Percentiles rank a stretch among this genome's conserved stretches.
Conservation (phyloP, 2,329 filamentous ascomycete genomes). For the Sphaceloma murrayae region DNA sequence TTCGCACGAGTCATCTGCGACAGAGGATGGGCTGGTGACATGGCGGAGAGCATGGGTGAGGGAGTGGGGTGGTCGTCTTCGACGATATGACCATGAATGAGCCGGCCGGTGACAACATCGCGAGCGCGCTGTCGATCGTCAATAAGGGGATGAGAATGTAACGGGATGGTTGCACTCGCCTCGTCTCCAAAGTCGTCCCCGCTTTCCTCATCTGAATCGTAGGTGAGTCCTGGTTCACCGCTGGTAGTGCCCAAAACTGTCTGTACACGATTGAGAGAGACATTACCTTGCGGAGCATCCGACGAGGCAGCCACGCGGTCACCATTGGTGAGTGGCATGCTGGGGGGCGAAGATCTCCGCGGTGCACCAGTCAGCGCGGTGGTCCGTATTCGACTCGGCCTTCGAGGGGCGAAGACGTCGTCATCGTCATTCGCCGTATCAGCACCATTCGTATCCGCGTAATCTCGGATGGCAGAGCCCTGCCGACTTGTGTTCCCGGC, state of each 20-base stretch:
- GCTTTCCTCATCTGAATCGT: constrained; percentile 29
- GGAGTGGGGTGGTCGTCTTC: constrained; percentile 68
- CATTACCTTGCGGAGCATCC: constrained; percentile 21
- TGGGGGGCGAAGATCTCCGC: background rate
- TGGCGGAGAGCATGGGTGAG: constrained; percentile 58
- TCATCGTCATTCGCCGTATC: constrained; percentile 30
- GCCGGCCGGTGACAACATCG: constrained; percentile 82
- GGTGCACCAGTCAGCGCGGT: background rate
- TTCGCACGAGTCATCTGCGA: constrained; percentile 33
- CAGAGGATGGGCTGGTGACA: constrained; percentile 50
- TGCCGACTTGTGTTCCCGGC: too few species aligned
- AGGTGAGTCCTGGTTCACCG: constrained; percentile 16
- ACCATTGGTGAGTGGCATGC: background rate
- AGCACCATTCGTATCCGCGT: constrained; percentile 31
- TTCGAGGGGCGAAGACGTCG: constrained; percentile 19
- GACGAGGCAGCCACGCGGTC: background rate
- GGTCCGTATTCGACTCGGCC: background rate
- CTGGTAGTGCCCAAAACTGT: constrained; percentile 25
- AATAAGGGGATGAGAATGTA: background rate
- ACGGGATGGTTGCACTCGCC: constrained; percentile 17
- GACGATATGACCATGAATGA: constrained; percentile 91
- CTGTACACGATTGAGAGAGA: constrained; percentile 21
- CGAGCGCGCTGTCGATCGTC: constrained; percentile 49
- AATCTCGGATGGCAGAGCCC: constrained; percentile 14
- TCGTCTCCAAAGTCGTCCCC: constrained; percentile 32